Conservation (phyloP, 208 protist species). For the Crithidia mellificae region DNA sequence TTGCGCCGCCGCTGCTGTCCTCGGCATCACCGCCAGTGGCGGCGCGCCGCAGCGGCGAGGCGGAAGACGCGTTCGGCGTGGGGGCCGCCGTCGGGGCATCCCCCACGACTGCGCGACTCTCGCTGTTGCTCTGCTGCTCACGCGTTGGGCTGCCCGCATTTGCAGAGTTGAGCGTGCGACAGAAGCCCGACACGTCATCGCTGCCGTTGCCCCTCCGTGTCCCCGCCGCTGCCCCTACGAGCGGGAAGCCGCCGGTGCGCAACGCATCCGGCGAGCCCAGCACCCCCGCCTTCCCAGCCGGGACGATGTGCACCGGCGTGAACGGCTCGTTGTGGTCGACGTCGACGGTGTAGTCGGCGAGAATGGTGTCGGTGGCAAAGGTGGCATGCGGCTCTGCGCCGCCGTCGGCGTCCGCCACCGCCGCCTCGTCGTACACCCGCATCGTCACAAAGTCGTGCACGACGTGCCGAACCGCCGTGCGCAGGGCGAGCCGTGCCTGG, state of each 20-base stretch:
- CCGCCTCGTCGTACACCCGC: slow-evolving; percentile 6
- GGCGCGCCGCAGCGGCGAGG: neutral
- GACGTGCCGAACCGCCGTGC: slow-evolving; percentile 21
- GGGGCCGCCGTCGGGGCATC: slow-evolving; percentile 8
- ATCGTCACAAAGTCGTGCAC: slow-evolving; percentile 28
- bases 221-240: neutral
- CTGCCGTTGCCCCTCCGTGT: neutral
- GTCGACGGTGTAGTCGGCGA: slow-evolving; percentile 66
- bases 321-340: slow-evolving; percentile 63
- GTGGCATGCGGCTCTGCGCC: slow-evolving; percentile 6
- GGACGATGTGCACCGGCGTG: slow-evolving; percentile 43
- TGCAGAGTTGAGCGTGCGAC: no score
- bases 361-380: slow-evolving; percentile 59
- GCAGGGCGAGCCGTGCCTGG: slow-evolving; percentile 17
- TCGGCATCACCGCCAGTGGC: neutral
- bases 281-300: neutral
- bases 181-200: neutral
- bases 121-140: neutral
- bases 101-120: neutral
- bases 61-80: neutral
- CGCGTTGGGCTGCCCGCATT: neutral
- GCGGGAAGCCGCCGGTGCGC: slow-evolving; percentile 2
- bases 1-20: neutral
- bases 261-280: neutral
- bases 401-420: neutral